A percentile compares a stretch with the other conserved stretches of the same genome.
Conservation (phyloP, 1,139 yeast genomes). For the Petasospora fabianii region DNA sequence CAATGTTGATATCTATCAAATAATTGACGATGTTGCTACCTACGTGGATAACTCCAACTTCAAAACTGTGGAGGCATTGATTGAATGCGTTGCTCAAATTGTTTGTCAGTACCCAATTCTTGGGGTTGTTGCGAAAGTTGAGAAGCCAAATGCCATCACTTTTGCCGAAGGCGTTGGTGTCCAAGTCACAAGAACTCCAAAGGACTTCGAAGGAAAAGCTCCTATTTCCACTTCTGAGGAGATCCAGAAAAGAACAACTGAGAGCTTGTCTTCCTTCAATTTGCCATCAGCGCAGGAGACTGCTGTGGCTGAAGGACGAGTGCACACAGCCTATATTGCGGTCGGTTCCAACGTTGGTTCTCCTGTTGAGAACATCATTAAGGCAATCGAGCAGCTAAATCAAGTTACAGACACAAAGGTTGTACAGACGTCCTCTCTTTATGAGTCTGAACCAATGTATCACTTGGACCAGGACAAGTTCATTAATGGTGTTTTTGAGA, state of each 20-base stretch:
- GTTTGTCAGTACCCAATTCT: slow-evolving; percentile 37
- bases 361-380: slow-evolving; percentile 55
- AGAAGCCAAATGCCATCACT: slow-evolving; percentile 85
- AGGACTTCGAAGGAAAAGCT: slow-evolving; percentile 29
- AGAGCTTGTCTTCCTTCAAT: slow-evolving; percentile 25
- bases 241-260: background rate
- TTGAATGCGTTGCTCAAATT: slow-evolving; percentile 66
- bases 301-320: background rate
- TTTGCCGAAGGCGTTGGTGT: slow-evolving; percentile 92
- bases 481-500: slow-evolving; percentile 74
- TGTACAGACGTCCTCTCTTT: slow-evolving; percentile 66
- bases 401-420: slow-evolving; percentile 43
- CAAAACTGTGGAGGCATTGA: slow-evolving; percentile 91
- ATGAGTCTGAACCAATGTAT: slow-evolving; percentile 92
- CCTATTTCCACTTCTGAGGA: slow-evolving; percentile 8
- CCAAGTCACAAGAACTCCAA: slow-evolving; percentile 48
- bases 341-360: slow-evolving; percentile 89
- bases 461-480: slow-evolving; percentile 76
- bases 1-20: slow-evolving; percentile 26
- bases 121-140: slow-evolving; percentile 56
- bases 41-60: slow-evolving; percentile 75
- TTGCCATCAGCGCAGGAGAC: slow-evolving; percentile 22
- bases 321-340: slow-evolving; percentile 68
- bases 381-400: slow-evolving; percentile 52
- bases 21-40: slow-evolving; percentile 44